Conservation (phyloP, 2,329 filamentous ascomycete genomes). For the Simplicillium aogashimaense region DNA sequence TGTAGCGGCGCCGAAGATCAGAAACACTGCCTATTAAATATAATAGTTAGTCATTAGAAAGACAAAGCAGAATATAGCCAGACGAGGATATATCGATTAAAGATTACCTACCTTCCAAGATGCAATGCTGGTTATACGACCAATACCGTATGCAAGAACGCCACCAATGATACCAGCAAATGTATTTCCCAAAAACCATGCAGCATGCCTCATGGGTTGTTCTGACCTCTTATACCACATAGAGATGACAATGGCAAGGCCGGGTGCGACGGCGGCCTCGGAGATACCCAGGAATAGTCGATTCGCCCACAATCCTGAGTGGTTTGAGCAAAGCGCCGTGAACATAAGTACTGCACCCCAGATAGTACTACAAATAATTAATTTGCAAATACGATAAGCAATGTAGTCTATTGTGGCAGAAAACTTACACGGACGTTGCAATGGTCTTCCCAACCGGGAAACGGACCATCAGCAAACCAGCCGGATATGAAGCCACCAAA, state of each 20-base stretch:
- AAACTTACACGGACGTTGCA: too few relatives aligned
- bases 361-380: neutral
- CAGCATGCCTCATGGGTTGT: conserved; percentile 17
- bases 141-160: conserved; percentile 18
- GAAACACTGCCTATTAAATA: conserved; percentile 8
- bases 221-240: conserved; percentile 35
- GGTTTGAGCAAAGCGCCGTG: conserved; percentile 33
- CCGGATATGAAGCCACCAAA: conserved; percentile 20
- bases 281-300: conserved; percentile 43
- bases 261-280: conserved; percentile 43
- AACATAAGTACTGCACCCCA: conserved; percentile 32
- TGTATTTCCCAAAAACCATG: conserved; percentile 23
- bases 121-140: conserved; percentile 13
- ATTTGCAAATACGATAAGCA: too few relatives aligned
- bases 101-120: conserved; percentile 14
- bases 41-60: neutral
- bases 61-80: too few relatives aligned
- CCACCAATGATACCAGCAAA: conserved; percentile 16
- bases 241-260: conserved; percentile 41
- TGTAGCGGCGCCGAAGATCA: conserved; percentile 14
- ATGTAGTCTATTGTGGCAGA: too few relatives aligned
- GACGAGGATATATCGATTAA: too few relatives aligned
- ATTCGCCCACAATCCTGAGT: conserved; percentile 33
- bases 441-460: too few relatives aligned
- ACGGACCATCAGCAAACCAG: conserved; percentile 14